These are phyloP conservation scores for Leptodermis oblonga DNA, from an alignment of 257 asterid genomes.

Conservation along the genomic window DNA sequence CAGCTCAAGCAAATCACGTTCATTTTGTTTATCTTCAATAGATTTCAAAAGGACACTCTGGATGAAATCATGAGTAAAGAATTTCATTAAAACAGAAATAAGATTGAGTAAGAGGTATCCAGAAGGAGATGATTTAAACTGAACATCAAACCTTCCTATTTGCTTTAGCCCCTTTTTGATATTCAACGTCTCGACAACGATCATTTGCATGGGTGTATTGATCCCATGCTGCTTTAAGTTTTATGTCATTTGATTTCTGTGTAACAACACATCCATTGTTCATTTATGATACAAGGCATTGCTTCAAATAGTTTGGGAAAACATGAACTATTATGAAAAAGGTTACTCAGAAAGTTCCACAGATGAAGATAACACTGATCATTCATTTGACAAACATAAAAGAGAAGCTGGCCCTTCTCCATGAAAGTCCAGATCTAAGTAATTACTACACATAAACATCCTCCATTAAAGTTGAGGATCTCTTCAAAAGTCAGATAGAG, in stretches of 20 bases:
- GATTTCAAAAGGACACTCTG: constrained; percentile 54
- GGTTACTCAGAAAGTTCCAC: neutral
- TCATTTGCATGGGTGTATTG: constrained; percentile 56
- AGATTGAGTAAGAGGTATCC: neutral
- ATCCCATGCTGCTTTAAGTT: constrained; percentile 44
- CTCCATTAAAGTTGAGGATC: neutral
- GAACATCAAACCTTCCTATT: constrained; percentile 51
- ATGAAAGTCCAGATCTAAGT: neutral
- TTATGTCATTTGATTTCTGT: constrained; percentile 56
- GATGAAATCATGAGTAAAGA: constrained; percentile 20
- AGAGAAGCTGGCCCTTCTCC: too few species aligned
- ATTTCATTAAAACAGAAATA: constrained; percentile 18
- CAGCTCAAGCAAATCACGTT: constrained; percentile 57
- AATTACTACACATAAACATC: neutral
- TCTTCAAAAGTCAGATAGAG: neutral
- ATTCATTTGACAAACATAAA: neutral
- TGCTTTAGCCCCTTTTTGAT: constrained; percentile 61
- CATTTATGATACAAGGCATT: constrained; percentile 1
- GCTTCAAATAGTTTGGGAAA: neutral
- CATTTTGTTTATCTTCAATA: constrained; percentile 58
- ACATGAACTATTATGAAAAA: neutral
- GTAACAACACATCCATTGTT: constrained; percentile 10
- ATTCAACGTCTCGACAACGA: constrained; percentile 56
- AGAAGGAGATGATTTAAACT: neutral
- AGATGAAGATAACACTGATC: neutral